Conservation (phyloP, 768 basidiomycete species). For the Coprinellus aureogranulatus region DNA sequence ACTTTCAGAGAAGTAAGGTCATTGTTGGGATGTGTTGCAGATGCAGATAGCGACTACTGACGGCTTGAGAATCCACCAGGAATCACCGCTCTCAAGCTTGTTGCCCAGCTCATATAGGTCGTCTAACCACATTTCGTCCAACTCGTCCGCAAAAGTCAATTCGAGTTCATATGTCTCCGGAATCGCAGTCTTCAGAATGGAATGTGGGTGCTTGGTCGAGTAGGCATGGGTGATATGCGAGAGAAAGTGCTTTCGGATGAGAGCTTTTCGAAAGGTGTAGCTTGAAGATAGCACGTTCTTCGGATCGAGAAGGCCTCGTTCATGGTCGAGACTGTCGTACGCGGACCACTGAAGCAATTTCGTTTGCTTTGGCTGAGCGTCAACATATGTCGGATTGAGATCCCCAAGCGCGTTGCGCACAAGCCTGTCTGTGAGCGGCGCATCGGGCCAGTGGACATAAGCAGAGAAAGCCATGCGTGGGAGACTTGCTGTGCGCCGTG, state of each 20-base stretch:
- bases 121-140: constrained; percentile 90
- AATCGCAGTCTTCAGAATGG: constrained; percentile 50
- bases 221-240: constrained; percentile 72
- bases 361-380: constrained; percentile 8
- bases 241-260: constrained; percentile 93
- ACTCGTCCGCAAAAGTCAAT: constrained; percentile 86
- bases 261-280: constrained; percentile 85
- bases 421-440: constrained; percentile 46
- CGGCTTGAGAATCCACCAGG: constrained; percentile 97
- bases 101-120: constrained; percentile 86
- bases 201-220: constrained; percentile 64
- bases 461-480: constrained; percentile 16
- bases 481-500: neutral
- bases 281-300: constrained; percentile 66
- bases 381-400: constrained; percentile 8
- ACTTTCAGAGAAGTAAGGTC: constrained; percentile 23
- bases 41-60: constrained; percentile 23
- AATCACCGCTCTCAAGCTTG: constrained; percentile 46
- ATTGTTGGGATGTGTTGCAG: constrained; percentile 4
- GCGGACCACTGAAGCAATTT: constrained; percentile 75
- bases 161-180: constrained; percentile 85
- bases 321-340: constrained; percentile 84
- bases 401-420: constrained; percentile 39
- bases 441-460: constrained; percentile 47
- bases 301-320: constrained; percentile 55